Conservation (phyloP, 1,284 basidiomycete species). For the Meira nashicola region DNA sequence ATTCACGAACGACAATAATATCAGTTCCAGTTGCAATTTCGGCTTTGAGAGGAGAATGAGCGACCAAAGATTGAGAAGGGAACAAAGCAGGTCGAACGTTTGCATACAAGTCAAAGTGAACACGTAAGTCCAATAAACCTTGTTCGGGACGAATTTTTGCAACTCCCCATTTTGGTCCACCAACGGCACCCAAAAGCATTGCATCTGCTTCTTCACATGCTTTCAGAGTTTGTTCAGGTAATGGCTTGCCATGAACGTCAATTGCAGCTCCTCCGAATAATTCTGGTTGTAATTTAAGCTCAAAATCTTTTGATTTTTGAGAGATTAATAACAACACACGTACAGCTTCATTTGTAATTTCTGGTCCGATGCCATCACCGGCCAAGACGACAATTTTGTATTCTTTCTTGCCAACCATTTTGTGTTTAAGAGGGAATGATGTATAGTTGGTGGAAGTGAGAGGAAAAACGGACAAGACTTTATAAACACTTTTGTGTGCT, state of each 20-base stretch:
- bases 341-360: slow-evolving; percentile 83
- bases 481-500: too few species aligned
- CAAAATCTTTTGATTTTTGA: slow-evolving; percentile 60
- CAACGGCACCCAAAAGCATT: slow-evolving; percentile 64
- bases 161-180: slow-evolving; percentile 95
- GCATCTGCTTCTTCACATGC: slow-evolving; percentile 50
- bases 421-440: background rate
- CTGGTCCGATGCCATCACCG: slow-evolving; percentile 96
- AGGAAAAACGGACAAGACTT: too few species aligned
- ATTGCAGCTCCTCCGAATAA: slow-evolving; percentile 90
- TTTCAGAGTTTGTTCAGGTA: slow-evolving; percentile 77
- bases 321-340: slow-evolving; percentile 76
- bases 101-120: slow-evolving; percentile 87
- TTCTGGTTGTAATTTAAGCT: slow-evolving; percentile 63
- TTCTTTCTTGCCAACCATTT: slow-evolving; percentile 12
- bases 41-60: slow-evolving; percentile 86
- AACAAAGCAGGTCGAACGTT: slow-evolving; percentile 97
- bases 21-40: slow-evolving; percentile 79
- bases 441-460: too few species aligned
- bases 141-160: slow-evolving; percentile 90
- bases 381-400: slow-evolving; percentile 76
- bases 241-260: slow-evolving; percentile 74
- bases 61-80: slow-evolving; percentile 81
- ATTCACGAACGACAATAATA: slow-evolving; percentile 90
- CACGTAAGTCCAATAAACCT: slow-evolving; percentile 85